Conservation (phyloP, 2,329 filamentous ascomycete genomes). For the Botryosphaeria agaves region DNA sequence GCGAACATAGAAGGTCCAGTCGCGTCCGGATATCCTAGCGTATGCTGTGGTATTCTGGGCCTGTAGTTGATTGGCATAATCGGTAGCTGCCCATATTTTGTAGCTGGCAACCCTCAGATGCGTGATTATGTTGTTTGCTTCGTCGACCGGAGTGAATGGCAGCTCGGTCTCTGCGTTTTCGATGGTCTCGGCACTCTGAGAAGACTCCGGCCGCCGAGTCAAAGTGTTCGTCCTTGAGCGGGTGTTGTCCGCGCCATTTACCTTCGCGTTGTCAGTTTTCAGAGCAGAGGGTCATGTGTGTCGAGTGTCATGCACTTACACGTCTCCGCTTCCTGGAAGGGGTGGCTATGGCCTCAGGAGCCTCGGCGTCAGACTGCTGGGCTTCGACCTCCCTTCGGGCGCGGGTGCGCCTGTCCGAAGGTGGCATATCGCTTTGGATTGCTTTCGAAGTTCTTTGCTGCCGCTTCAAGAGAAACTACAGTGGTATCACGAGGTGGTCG, state of each 20-base stretch:
- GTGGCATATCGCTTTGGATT: slow-evolving; percentile 3
- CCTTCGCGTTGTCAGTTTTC: slow-evolving; percentile 12
- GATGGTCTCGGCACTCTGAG: slow-evolving; percentile 12
- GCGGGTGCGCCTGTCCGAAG: slow-evolving; percentile 2
- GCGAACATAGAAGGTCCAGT: slow-evolving; percentile 75
- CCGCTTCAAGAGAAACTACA: too few species aligned
- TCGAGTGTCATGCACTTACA: slow-evolving; percentile 14
- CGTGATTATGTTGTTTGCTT: slow-evolving; percentile 20
- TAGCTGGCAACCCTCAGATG: slow-evolving; percentile 26
- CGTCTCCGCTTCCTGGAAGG: slow-evolving; percentile 30
- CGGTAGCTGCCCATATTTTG: slow-evolving; percentile 36
- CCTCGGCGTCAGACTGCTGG: slow-evolving; percentile 19
- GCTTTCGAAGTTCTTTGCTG: too few species aligned
- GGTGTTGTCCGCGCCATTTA: slow-evolving; percentile 15
- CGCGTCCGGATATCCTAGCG: slow-evolving; percentile 63
- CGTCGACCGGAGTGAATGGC: slow-evolving; percentile 22
- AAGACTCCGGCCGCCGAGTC: too few species aligned
- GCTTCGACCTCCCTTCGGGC: slow-evolving; percentile 1
- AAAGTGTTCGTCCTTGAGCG: not conserved
- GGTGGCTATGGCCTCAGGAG: slow-evolving; percentile 29
- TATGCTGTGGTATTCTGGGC: slow-evolving; percentile 41
- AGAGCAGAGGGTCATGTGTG: slow-evolving; percentile 6
- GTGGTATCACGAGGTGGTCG: too few species aligned
- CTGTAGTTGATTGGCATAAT: slow-evolving; percentile 36
- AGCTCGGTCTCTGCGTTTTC: slow-evolving; percentile 19